These are phyloP conservation scores for Raphanus hybrid DNA, from an alignment of 441 rosid genomes.

Conservation along the genomic window DNA sequence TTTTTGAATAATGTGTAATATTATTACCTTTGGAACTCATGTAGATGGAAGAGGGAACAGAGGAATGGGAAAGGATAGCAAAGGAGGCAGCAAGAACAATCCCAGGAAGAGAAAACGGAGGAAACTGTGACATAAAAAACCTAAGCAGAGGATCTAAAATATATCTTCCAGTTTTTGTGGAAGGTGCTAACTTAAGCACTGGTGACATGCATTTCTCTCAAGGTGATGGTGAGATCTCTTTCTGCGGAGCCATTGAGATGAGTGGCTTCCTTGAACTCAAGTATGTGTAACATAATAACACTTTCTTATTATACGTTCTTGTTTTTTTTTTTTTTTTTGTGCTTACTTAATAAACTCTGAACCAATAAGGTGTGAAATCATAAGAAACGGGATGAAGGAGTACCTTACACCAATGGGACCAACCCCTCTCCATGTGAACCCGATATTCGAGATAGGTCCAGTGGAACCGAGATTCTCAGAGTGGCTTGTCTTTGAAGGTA, in stretches of 20 bases:
- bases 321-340: background rate
- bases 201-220: constrained; percentile 99
- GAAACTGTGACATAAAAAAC: constrained; percentile 94
- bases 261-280: constrained; percentile 94
- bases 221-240: constrained; percentile 94
- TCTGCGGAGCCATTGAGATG: constrained; percentile 98
- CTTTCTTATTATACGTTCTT: constrained; percentile 1
- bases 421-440: constrained; percentile 85
- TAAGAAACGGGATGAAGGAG: constrained; percentile 88
- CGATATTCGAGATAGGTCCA: constrained; percentile 92
- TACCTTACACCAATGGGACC: constrained; percentile 99
- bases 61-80: constrained; percentile 81
- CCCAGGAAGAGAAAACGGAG: constrained; percentile 95
- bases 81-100: constrained; percentile 86
- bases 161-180: constrained; percentile 89
- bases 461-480: constrained; percentile 95
- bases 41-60: constrained; percentile 67
- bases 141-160: constrained; percentile 87
- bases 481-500: constrained; percentile 93
- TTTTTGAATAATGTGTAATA: no score
- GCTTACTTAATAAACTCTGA: background rate
- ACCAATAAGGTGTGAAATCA: constrained; percentile 68
- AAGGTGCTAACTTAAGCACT: constrained; percentile 88
- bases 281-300: constrained; percentile 41
- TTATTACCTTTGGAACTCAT: background rate